phyloP scores from a whole-genome alignment of 2,329 filamentous ascomycete species.

The Calonectria pauciramosa region DNA sequence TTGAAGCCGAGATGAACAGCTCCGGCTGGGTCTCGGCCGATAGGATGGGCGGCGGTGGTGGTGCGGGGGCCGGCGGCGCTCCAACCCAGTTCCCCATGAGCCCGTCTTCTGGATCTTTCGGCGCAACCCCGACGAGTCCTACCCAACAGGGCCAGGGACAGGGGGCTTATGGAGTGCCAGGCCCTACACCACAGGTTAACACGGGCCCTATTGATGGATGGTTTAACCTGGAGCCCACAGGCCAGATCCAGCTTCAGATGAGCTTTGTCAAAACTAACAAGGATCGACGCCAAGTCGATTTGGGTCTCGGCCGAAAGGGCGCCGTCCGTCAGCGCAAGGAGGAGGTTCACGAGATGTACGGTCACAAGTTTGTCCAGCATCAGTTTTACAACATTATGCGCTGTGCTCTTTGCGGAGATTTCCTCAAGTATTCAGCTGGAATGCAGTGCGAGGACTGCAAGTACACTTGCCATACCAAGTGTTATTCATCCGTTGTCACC shows the following conservation, averaged over 20 bases:
- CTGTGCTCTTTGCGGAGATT: conserved; percentile 96
- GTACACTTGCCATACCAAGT: conserved; percentile 99
- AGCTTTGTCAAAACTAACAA: conserved; percentile 93
- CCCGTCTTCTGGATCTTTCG: conserved; percentile 59
- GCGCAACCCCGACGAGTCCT: conserved; percentile 59
- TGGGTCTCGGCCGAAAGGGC: conserved; percentile 93
- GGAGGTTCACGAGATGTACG: conserved; percentile 98
- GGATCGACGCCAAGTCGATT: conserved; percentile 85
- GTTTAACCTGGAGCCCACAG: conserved; percentile 97
- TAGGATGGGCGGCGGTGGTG: conserved; percentile 78
- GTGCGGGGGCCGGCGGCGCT: conserved; percentile 53
- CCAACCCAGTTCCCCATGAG: conserved; percentile 71
- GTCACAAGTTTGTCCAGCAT: conserved; percentile 98
- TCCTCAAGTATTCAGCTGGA: conserved; percentile 97
- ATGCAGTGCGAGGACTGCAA: conserved; percentile 99
- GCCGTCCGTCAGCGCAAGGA: conserved; percentile 98
- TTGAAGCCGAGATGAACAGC: conserved; percentile 94
- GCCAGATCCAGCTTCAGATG: conserved; percentile 90
- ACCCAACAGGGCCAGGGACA: conserved; percentile 52
- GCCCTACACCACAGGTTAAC: conserved; percentile 64
- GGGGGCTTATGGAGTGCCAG: conserved; percentile 51
- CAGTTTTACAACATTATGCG: conserved; percentile 99
- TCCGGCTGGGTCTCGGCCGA: conserved; percentile 98
- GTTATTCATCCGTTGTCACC: conserved; percentile 95
- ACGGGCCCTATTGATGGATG: conserved; percentile 86